Evolutionary conservation across 148 eudicot species (phyloP).

Genomic region (Chenopodium berlandieri): DNA sequence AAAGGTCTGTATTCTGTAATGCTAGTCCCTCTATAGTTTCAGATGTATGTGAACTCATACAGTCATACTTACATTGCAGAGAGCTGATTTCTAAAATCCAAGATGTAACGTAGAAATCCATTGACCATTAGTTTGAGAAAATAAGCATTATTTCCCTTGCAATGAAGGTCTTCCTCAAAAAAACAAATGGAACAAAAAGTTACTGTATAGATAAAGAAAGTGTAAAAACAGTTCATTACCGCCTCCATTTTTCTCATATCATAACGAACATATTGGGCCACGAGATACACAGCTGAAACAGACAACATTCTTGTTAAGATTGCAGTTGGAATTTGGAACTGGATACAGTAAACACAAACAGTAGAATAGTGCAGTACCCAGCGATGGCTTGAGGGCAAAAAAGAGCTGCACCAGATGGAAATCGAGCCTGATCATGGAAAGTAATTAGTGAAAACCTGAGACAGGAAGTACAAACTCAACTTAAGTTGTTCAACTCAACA

Average conservation of each 20-base stretch:
- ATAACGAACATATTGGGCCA: constrained; percentile 77
- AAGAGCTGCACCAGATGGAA: constrained; percentile 88
- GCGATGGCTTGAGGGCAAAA: constrained; percentile 81
- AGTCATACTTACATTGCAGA: background rate
- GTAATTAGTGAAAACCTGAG: constrained; percentile 19
- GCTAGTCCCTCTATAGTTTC: background rate
- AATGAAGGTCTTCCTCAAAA: background rate
- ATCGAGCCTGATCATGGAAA: constrained; percentile 61
- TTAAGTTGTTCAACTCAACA: background rate
- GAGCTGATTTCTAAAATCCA: background rate
- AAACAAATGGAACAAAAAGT: constrained; percentile 8
- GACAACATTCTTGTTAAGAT: constrained; percentile 30
- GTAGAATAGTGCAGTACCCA: constrained; percentile 52
- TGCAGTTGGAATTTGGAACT: constrained; percentile 1
- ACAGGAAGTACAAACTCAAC: background rate
- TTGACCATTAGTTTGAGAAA: background rate
- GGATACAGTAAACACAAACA: constrained; percentile 7
- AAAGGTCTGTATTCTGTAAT: background rate
- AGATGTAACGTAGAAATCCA: background rate
- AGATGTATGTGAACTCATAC: background rate
- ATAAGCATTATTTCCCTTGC: background rate
- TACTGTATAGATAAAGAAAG: background rate
- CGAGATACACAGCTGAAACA: constrained; percentile 86
- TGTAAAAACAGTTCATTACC: constrained; percentile 38
- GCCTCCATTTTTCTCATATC: constrained; percentile 83